Conservation (phyloP, 225 moss, liverwort and hornwort genomes). For the Physcomitrellopsis africana region DNA sequence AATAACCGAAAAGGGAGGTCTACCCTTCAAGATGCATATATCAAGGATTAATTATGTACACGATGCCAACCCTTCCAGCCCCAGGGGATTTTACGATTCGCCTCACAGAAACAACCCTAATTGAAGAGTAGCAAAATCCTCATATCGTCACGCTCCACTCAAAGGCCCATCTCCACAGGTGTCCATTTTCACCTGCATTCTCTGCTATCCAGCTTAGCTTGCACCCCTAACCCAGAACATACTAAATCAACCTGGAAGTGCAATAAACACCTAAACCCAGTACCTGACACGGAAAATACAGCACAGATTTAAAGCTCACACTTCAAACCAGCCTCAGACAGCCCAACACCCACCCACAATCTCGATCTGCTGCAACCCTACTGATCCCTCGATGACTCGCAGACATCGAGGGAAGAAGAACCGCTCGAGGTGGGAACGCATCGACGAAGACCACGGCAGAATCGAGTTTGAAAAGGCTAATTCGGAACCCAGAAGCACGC, state of each 20-base stretch:
- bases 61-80: neutral
- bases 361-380: neutral
- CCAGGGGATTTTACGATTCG: neutral
- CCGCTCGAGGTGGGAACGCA: neutral
- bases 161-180: neutral
- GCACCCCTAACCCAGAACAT: neutral
- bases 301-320: neutral
- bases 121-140: neutral
- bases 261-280: neutral
- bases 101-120: neutral
- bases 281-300: neutral
- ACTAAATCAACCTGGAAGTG: neutral
- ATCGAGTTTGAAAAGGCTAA: neutral
- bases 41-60: neutral
- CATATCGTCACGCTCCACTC: neutral
- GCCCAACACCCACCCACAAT: too few species aligned
- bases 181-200: conserved; percentile 3
- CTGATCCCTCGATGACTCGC: neutral
- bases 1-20: neutral
- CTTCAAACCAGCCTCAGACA: neutral
- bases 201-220: neutral
- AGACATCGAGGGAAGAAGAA: too few species aligned
- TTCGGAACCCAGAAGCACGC: neutral
- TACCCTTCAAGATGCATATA: neutral
- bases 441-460: neutral